These are phyloP conservation scores for Luzula sylvatica DNA, from an alignment of 176 grass and related monocot species.

Conservation along the genomic window DNA sequence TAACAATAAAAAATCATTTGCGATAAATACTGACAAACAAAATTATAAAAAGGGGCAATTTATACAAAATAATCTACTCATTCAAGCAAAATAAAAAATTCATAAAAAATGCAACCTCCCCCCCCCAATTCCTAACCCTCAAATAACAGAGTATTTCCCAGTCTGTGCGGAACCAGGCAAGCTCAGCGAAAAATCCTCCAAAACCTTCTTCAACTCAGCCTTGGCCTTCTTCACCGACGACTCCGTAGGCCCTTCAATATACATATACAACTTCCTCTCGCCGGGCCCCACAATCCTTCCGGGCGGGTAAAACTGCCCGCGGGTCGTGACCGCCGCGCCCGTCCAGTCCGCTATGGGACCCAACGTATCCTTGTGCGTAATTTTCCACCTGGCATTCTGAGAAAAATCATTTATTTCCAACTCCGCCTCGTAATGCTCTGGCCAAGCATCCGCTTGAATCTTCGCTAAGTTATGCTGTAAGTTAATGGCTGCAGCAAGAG, in stretches of 20 bases:
- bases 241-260: constrained; percentile 82
- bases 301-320: constrained; percentile 68
- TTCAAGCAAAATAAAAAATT: background rate
- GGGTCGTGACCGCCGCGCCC: constrained; percentile 78
- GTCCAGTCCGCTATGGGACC: constrained; percentile 87
- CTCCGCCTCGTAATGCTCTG: constrained; percentile 91
- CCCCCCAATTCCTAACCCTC: constrained; percentile 6
- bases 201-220: constrained; percentile 80
- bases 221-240: constrained; percentile 88
- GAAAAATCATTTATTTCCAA: constrained; percentile 96
- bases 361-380: constrained; percentile 93
- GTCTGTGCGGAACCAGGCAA: constrained; percentile 77
- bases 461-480: constrained; percentile 72
- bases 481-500: constrained; percentile 83
- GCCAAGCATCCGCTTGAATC: constrained; percentile 85
- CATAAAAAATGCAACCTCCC: background rate
- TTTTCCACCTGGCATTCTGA: constrained; percentile 88
- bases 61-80: constrained; percentile 4
- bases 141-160: constrained; percentile 94
- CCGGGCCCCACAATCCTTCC: constrained; percentile 72
- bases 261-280: constrained; percentile 82
- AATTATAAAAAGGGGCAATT: background rate
- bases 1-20: constrained; percentile 3
- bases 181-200: constrained; percentile 72
- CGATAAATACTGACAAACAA: background rate